Percentiles rank a stretch among this genome's conserved stretches.
These are phyloP conservation scores for Tylopilus vinaceipallidus DNA, from an alignment of 768 basidiomycete genomes.

Conservation along the genomic window DNA sequence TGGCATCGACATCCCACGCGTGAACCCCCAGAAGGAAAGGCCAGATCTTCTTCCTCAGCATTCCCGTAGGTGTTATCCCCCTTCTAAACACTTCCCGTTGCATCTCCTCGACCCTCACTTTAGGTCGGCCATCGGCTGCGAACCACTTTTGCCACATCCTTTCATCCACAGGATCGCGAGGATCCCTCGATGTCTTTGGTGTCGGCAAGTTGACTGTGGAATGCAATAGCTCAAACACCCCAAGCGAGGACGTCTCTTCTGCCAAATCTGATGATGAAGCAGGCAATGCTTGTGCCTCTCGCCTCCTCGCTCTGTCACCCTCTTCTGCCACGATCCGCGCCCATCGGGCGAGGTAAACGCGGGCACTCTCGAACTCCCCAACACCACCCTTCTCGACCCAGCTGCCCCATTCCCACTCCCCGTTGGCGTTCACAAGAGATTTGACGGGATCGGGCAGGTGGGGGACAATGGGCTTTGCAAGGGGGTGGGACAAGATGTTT, in stretches of 20 bases:
- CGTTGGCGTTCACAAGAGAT: slow-evolving; percentile 84
- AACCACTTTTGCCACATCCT: slow-evolving; percentile 81
- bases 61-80: slow-evolving; percentile 55
- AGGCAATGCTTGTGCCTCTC: slow-evolving; percentile 72
- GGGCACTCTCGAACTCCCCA: slow-evolving; percentile 93
- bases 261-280: slow-evolving; percentile 46
- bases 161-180: slow-evolving; percentile 71
- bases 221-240: slow-evolving; percentile 85
- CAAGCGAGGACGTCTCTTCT: slow-evolving; percentile 72
- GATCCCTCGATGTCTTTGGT: slow-evolving; percentile 81
- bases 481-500: slow-evolving; percentile 91
- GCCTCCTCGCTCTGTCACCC: slow-evolving; percentile 83
- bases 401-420: slow-evolving; percentile 91
- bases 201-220: slow-evolving; percentile 77
- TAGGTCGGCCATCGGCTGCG: slow-evolving; percentile 63
- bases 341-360: slow-evolving; percentile 96
- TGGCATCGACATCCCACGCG: slow-evolving; percentile 70
- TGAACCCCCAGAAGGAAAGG: slow-evolving; percentile 85
- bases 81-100: slow-evolving; percentile 74
- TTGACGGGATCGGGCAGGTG: slow-evolving; percentile 94
- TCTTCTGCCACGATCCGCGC: slow-evolving; percentile 97
- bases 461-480: slow-evolving; percentile 94
- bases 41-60: slow-evolving; percentile 77
- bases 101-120: slow-evolving; percentile 65
- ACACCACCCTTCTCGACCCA: slow-evolving; percentile 93